A percentile compares a stretch with the other conserved stretches of the same genome.
These are phyloP conservation scores for Fusarium cyanostomum DNA, from an alignment of 2,329 filamentous ascomycete genomes.

Conservation along the genomic window DNA sequence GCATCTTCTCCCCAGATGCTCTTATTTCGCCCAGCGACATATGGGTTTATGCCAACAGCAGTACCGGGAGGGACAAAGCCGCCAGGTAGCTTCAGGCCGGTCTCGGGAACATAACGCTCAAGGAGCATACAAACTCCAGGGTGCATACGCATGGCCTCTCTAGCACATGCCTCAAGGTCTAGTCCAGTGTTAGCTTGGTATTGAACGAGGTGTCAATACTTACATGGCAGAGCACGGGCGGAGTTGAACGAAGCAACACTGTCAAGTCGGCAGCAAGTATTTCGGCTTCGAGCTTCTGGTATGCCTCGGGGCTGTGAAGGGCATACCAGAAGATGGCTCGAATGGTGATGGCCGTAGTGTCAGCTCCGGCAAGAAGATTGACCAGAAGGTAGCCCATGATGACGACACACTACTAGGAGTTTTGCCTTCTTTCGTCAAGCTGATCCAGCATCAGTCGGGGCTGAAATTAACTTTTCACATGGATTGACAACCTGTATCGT, in stretches of 20 bases:
- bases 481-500: background rate
- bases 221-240: conserved; percentile 28
- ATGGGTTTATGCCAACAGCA: conserved; percentile 54
- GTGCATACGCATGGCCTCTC: conserved; percentile 59
- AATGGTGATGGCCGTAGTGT: conserved; percentile 50
- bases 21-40: conserved; percentile 51
- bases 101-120: conserved; percentile 56
- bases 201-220: background rate
- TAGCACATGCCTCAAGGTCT: conserved; percentile 56
- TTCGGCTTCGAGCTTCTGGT: conserved; percentile 35
- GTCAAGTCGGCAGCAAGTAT: conserved; percentile 17
- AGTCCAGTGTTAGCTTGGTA: background rate
- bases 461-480: background rate
- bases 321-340: conserved; percentile 51
- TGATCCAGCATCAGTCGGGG: background rate
- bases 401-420: conserved; percentile 10
- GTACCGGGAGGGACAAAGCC: conserved; percentile 48
- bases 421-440: background rate
- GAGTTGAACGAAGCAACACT: conserved; percentile 22
- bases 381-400: conserved; percentile 49
- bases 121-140: conserved; percentile 56
- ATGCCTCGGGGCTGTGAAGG: conserved; percentile 45
- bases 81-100: conserved; percentile 49
- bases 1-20: conserved; percentile 56
- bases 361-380: conserved; percentile 50